Base-by-base conservation (phyloP, 441 rosid species). In the Populus tomentosa region DNA sequence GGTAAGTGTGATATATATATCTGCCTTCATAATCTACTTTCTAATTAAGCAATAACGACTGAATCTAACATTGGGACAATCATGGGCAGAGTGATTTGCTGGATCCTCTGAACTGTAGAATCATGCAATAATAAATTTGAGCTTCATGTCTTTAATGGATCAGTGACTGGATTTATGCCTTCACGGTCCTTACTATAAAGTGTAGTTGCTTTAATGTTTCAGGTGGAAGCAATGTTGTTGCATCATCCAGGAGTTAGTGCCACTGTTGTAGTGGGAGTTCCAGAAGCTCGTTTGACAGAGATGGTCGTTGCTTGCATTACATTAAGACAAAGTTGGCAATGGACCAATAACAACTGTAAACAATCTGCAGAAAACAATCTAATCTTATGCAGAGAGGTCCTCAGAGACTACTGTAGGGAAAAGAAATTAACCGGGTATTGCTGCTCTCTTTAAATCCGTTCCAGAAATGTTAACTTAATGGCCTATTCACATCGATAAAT, bases 251-350 rank as follows among this genome's bases (percentile, higher is more conserved):
- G 93, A 84, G 77, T 93, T 69, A 46, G 24, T 69, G 88, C 86
- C 63, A 80, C 77, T 7, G 86, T 93, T 67, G 87, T 88, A 18
- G 85, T 90, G 82, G 96, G 98, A 59, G 74, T 89, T 67, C 89
- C 85, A 8, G 93, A 92, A 64, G 75, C 78, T 80, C 90, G 92
- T 53, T 83, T 95, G 36, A 81, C 87, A 4, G 98, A 95, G 84
- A 88, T 86, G 93, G 98, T 91, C 14, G 89, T 93, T 63, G 96
- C 92, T 74, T 95, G 94, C 82, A 72, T 93, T 70, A 85, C 79
- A 75, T 70, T 92, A 79, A 80, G 79, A 75, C 88, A 87, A 66
- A 83, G 85, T 36, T 92, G 97, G 96, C 77, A 68, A 74, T 93
- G 98, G 98, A 86, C 86, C 26, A 78, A 89, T 63, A 69, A 67